A percentile compares a stretch with the other conserved stretches of the same genome.
These are phyloP conservation scores for Colletotrichum sp. DNA, from an alignment of 2,329 filamentous ascomycete species.

Conservation along the genomic window DNA sequence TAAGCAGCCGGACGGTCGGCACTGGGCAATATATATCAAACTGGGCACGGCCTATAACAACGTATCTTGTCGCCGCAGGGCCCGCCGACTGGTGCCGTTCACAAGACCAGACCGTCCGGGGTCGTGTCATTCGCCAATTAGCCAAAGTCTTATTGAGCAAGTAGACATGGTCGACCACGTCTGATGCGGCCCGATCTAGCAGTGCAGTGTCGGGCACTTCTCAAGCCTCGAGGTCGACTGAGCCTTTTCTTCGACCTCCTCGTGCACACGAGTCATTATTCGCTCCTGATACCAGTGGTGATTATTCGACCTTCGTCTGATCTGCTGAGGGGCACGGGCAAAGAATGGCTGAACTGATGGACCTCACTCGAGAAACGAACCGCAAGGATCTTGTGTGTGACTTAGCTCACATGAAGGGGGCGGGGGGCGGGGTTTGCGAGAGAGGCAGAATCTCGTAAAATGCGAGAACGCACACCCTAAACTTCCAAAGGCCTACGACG, in stretches of 20 bases:
- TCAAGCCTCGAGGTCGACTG: not conserved
- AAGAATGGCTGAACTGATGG: not conserved
- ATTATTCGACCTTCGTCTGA: not conserved
- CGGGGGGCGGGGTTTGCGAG: not conserved
- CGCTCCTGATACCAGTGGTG: not conserved
- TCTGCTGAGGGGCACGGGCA: not conserved
- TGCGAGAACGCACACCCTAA: not conserved
- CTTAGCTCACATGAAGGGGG: not conserved
- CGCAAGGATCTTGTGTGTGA: not conserved
- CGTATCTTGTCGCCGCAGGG: not conserved
- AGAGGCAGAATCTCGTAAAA: not conserved
- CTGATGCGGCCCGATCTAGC: not conserved
- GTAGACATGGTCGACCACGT: not conserved
- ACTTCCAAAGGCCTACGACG: not conserved
- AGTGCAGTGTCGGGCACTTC: not conserved
- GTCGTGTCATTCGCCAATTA: not conserved
- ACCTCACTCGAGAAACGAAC: not conserved
- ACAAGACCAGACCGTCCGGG: not conserved
- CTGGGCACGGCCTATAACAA: conserved; percentile 8
- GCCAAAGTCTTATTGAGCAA: not conserved
- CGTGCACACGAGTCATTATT: not conserved
- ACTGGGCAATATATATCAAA: conserved; percentile 15
- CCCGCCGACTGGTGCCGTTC: not conserved
- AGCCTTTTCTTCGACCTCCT: not conserved
- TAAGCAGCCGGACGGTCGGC: not conserved